Percentiles rank a stretch among this genome's conserved stretches.
phyloP scores from a whole-genome alignment of 2,329 filamentous ascomycete genomes.

The Passalora sequoiae region DNA sequence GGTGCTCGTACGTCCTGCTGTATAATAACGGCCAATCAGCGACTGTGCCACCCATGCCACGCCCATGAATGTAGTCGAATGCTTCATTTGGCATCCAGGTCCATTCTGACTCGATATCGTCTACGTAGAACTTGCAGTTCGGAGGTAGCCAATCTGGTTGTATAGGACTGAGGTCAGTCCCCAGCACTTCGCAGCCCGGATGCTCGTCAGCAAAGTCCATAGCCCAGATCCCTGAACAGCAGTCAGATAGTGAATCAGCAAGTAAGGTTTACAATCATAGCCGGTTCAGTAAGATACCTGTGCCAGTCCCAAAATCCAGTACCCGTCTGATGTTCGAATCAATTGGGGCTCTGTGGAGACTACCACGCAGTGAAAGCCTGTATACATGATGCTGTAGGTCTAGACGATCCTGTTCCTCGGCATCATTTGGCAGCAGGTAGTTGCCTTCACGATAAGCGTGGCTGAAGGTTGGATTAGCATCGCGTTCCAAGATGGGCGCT shows the following conservation, averaged over 20 bases:
- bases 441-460: slow-evolving; percentile 22
- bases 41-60: slow-evolving; percentile 26
- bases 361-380: slow-evolving; percentile 10
- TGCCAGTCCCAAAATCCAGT: slow-evolving; percentile 20
- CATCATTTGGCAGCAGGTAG: slow-evolving; percentile 25
- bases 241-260: no score
- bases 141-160: slow-evolving; percentile 21
- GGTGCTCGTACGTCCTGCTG: slow-evolving; percentile 16
- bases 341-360: slow-evolving; percentile 14
- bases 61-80: slow-evolving; percentile 29
- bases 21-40: slow-evolving; percentile 25
- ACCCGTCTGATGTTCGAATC: slow-evolving; percentile 8
- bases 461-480: neutral
- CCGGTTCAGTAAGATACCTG: no score
- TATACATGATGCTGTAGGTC: slow-evolving; percentile 24
- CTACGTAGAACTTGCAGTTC: slow-evolving; percentile 20
- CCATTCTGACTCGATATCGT: slow-evolving; percentile 17
- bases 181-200: slow-evolving; percentile 22
- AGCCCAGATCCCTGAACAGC: slow-evolving; percentile 30
- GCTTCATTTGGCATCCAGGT: slow-evolving; percentile 17
- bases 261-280: no score
- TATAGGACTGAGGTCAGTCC: slow-evolving; percentile 27
- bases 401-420: slow-evolving; percentile 23
- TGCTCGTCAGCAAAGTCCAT: slow-evolving; percentile 33
- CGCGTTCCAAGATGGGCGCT: neutral